Evolutionary conservation across 2,329 filamentous ascomycete genomes (phyloP), one percentile per base, ranked within the genome.

Genomic region (Colletotrichum gigasporum): DNA sequence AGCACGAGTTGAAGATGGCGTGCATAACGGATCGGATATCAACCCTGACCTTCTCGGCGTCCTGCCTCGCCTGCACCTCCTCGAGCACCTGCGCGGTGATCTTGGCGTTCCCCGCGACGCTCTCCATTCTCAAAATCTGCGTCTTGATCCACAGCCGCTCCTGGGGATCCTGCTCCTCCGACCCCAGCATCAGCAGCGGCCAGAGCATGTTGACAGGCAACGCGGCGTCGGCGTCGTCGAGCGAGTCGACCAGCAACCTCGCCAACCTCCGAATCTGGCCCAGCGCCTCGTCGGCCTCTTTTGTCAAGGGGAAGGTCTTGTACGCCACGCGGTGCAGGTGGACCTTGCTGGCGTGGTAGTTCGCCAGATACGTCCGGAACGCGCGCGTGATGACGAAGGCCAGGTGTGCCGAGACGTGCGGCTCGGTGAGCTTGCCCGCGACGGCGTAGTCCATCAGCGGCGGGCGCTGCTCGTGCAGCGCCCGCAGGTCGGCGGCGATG

Each of bases 311-410:
- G 5, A 87, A 76, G 18, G 75, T 78, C 68, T 83, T 84, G 72
- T 87, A 86, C 2, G 85, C 85, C 8, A 87, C 85, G 2, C 85
- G 79, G 68, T 87, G 85, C 3, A 87, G 77, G 67, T 87, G 83
- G 26, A 88, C 79, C 66, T 83, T 85, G 68, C 80, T 83, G 6
- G 85, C 84, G 67, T 85, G 81, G 71, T 84, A 87, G 69, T 87
- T 87, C 51, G 84, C 83, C 16, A 85, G 76, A 69, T 85, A 87
- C 1, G 83, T 85, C 28, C 84, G 76, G 67, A 86, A 86, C n/a
- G 80, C 81, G 26, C 83, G 75, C 1, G 83, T 85, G 54, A 86
- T 80, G 28, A 81, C 79, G 58, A 79, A 77, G 7, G 83, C 82
- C 54, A 87, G 76, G 39, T 81, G 80, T 24, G 77, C 76, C 8